A percentile compares a stretch with the other conserved stretches of the same genome.
phyloP scores from a whole-genome alignment of 2,329 filamentous ascomycete genomes.

The Aspergillus vadensis region DNA sequence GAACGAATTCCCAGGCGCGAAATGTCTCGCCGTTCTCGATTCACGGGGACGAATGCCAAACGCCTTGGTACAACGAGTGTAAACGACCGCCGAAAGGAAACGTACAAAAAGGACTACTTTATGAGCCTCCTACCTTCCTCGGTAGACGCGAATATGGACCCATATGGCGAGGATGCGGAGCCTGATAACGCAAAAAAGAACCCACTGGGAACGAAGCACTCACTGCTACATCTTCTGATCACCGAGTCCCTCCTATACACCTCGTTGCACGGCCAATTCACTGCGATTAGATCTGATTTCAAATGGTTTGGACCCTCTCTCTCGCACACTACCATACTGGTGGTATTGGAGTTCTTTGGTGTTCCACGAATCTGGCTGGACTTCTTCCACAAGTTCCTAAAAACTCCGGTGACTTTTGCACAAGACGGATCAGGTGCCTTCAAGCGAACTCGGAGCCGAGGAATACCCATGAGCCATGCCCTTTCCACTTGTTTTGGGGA shows the following conservation, averaged over 20 bases:
- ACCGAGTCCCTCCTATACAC: constrained; percentile 58
- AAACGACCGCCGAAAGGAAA: constrained; percentile 37
- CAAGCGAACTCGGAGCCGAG: constrained; percentile 54
- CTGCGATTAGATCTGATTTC: constrained; percentile 61
- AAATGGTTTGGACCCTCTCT: constrained; percentile 60
- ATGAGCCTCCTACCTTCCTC: constrained; percentile 56
- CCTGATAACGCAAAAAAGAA: constrained; percentile 47
- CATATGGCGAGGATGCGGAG: constrained; percentile 42
- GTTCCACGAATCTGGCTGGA: constrained; percentile 58
- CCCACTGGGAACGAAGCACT: constrained; percentile 56
- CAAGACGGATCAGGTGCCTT: constrained; percentile 54
- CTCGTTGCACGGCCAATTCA: constrained; percentile 51
- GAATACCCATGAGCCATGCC: constrained; percentile 61
- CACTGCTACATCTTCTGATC: constrained; percentile 58
- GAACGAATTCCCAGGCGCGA: constrained; percentile 41
- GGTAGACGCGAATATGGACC: constrained; percentile 39
- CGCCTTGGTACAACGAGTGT: constrained; percentile 23
- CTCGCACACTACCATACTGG: constrained; percentile 61
- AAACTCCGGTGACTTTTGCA: constrained; percentile 60
- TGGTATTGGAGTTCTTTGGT: constrained; percentile 61
- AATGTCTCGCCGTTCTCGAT: constrained; percentile 48
- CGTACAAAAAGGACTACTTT: constrained; percentile 54
- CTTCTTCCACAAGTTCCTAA: constrained; percentile 63
- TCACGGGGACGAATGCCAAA: constrained; percentile 21
- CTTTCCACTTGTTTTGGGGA: constrained; percentile 64